Evolutionary conservation across 495 filamentous ascomycete genomes (phyloP).

Genomic region (Penicillium desertorum): DNA sequence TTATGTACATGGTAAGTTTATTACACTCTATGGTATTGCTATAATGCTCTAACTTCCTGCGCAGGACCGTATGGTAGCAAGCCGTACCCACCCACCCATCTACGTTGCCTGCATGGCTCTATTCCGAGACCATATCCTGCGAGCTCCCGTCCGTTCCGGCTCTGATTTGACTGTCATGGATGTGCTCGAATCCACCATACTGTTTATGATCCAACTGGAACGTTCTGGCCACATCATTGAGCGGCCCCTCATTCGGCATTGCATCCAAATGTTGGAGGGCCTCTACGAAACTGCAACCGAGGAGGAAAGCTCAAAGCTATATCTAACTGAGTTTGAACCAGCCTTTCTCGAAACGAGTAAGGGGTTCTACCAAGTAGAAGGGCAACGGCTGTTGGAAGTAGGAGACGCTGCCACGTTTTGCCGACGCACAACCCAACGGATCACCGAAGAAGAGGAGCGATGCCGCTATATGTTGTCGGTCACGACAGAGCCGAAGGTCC

Average conservation of each 20-base stretch:
- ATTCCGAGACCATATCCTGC: slow-evolving; percentile 80
- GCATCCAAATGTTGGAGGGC: slow-evolving; percentile 86
- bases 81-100: slow-evolving; percentile 72
- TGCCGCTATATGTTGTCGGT: slow-evolving; percentile 74
- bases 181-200: slow-evolving; percentile 74
- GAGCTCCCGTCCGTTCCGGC: slow-evolving; percentile 47
- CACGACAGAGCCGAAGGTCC: slow-evolving; percentile 70
- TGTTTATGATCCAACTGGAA: slow-evolving; percentile 92
- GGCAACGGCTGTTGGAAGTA: slow-evolving; percentile 67
- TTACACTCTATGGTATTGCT: neutral
- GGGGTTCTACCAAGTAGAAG: slow-evolving; percentile 75
- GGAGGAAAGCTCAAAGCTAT: slow-evolving; percentile 69
- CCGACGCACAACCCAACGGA: slow-evolving; percentile 67
- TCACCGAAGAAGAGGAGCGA: slow-evolving; percentile 77
- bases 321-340: slow-evolving; percentile 78
- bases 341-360: slow-evolving; percentile 69
- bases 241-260: slow-evolving; percentile 74
- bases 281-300: slow-evolving; percentile 81
- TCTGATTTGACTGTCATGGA: slow-evolving; percentile 55
- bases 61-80: slow-evolving; percentile 75
- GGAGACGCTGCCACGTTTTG: slow-evolving; percentile 83
- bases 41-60: slow-evolving; percentile 7
- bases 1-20: slow-evolving; percentile 88
- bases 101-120: slow-evolving; percentile 80
- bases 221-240: slow-evolving; percentile 88